These are phyloP conservation scores for Exserohilum rostratum DNA, from an alignment of 2,329 filamentous ascomycete genomes.

Conservation along the genomic window DNA sequence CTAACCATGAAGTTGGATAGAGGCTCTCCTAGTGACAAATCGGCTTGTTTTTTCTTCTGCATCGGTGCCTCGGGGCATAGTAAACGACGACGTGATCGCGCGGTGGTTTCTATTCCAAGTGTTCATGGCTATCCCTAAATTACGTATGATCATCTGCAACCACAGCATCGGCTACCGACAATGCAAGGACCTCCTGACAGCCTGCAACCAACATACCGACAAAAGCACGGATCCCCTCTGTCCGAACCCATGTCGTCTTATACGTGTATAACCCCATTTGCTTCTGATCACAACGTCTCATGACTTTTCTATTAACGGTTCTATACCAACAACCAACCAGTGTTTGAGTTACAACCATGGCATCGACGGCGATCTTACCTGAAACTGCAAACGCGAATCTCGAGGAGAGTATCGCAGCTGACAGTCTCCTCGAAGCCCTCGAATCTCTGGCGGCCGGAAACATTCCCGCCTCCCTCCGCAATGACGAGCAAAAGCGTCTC, in stretches of 20 bases:
- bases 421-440: slow-evolving; percentile 4
- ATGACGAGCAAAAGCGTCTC: slow-evolving; percentile 5
- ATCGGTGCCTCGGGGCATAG: slow-evolving; percentile 1
- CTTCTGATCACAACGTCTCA: neutral
- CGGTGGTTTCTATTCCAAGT: neutral
- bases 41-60: neutral
- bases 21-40: neutral
- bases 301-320: neutral
- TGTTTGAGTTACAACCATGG: neutral
- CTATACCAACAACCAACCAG: neutral
- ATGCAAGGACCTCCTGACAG: neutral
- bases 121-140: neutral
- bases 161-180: neutral
- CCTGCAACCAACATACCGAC: neutral
- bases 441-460: slow-evolving; percentile 4
- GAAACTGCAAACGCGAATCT: neutral
- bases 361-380: neutral
- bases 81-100: neutral
- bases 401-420: neutral
- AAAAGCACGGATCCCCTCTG: neutral
- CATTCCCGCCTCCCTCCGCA: neutral
- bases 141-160: neutral
- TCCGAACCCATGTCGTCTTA: neutral
- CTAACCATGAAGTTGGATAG: neutral
- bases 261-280: neutral